Evolutionary conservation across 78 protist species (phyloP).

Genomic region (Capsaspora owczarzaki): DNA sequence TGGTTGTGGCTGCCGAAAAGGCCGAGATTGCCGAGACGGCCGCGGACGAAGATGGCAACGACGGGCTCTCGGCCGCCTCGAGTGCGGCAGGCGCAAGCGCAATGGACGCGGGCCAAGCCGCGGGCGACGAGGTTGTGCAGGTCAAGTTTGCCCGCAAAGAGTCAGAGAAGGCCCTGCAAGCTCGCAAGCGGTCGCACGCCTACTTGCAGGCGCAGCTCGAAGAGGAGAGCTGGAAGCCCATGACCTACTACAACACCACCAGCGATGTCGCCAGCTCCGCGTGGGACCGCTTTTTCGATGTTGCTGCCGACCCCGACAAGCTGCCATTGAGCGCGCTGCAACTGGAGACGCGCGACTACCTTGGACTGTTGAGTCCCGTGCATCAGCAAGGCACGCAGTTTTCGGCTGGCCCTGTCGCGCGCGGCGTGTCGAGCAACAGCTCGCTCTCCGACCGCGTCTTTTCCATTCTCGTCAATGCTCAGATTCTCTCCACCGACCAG

Average conservation of each 20-base stretch:
- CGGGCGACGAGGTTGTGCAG: background rate
- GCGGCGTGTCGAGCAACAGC: too few relatives aligned
- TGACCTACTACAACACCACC: background rate
- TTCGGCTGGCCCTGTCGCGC: too few relatives aligned
- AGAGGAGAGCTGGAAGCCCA: background rate
- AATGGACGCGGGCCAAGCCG: background rate
- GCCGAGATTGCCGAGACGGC: background rate
- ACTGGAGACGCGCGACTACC: too few relatives aligned
- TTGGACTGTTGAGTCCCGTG: too few relatives aligned
- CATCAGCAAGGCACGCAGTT: too few relatives aligned
- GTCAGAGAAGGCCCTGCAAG: background rate
- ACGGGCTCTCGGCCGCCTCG: background rate
- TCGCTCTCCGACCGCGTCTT: too few relatives aligned
- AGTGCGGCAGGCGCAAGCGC: background rate
- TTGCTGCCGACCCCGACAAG: background rate
- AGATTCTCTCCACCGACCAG: too few relatives aligned
- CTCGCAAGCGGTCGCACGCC: background rate
- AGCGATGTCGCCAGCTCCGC: background rate
- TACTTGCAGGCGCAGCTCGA: background rate
- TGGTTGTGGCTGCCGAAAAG: background rate
- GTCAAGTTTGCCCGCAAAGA: background rate
- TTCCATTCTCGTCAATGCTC: too few relatives aligned
- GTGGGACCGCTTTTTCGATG: background rate
- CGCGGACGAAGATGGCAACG: background rate
- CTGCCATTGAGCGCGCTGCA: background rate